Conservation (phyloP, 106 monocot species). For the Dioscorea zingiberensis region DNA sequence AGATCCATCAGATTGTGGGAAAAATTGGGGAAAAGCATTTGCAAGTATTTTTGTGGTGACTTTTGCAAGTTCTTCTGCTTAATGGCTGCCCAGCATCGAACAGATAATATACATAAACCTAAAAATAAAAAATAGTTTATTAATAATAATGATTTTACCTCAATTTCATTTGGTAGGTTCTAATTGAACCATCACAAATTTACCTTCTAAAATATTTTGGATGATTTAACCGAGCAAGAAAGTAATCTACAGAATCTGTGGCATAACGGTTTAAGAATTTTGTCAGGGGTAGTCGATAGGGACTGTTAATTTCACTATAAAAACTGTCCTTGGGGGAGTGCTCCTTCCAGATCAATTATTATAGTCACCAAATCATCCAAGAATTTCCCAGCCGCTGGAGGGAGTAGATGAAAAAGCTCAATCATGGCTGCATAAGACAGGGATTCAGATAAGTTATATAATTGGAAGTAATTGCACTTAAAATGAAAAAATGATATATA, state of each 20-base stretch:
- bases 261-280: conserved; percentile 97
- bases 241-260: conserved; percentile 86
- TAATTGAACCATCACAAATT: background rate
- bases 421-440: conserved; percentile 80
- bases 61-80: conserved; percentile 86
- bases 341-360: conserved; percentile 90
- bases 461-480: background rate
- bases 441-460: conserved; percentile 1
- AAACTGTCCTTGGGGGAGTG: conserved; percentile 89
- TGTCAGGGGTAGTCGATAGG: conserved; percentile 85
- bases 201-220: conserved; percentile 94
- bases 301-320: conserved; percentile 99
- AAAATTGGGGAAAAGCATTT: conserved; percentile 77
- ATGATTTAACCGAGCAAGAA: conserved; percentile 78
- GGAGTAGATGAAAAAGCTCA: conserved; percentile 98
- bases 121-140: conserved; percentile 10
- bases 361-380: conserved; percentile 94
- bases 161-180: background rate
- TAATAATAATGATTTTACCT: conserved; percentile 1
- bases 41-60: conserved; percentile 83
- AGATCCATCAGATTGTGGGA: conserved; percentile 33
- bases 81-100: conserved; percentile 79
- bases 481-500: background rate
- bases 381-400: conserved; percentile 94
- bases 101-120: conserved; percentile 94